These are phyloP conservation scores for Kwoniella sp. DNA, from an alignment of 768 basidiomycete genomes.

Conservation along the genomic window DNA sequence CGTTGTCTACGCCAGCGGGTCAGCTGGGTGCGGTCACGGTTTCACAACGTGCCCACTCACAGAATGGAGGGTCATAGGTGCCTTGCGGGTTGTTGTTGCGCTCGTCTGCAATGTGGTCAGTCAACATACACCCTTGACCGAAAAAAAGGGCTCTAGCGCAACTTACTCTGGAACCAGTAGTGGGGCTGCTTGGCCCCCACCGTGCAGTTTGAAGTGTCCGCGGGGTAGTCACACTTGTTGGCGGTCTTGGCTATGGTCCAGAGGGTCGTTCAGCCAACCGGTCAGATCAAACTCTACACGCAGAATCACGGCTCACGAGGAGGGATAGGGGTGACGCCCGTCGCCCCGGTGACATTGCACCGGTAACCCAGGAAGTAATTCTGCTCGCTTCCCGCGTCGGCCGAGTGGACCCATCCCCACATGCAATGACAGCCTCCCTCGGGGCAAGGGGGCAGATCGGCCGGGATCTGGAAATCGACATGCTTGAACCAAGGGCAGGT, in stretches of 20 bases:
- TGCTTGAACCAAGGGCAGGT: slow-evolving; percentile 45
- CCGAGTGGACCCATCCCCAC: slow-evolving; percentile 47
- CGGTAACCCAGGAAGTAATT: slow-evolving; percentile 39
- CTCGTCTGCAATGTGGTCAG: background rate
- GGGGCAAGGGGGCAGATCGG: slow-evolving; percentile 47
- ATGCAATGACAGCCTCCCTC: slow-evolving; percentile 44
- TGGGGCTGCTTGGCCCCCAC: slow-evolving; percentile 46
- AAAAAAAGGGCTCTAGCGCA: slow-evolving; percentile 11
- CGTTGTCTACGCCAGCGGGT: slow-evolving; percentile 29
- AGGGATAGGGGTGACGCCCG: slow-evolving; percentile 31
- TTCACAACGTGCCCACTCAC: slow-evolving; percentile 8
- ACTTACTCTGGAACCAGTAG: slow-evolving; percentile 48
- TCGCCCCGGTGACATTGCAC: slow-evolving; percentile 45
- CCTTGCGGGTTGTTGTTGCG: slow-evolving; percentile 43
- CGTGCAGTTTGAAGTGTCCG: slow-evolving; percentile 44
- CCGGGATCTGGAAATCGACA: slow-evolving; percentile 46
- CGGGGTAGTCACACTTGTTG: slow-evolving; percentile 43
- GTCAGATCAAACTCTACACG: too few species aligned
- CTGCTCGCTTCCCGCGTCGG: slow-evolving; percentile 38
- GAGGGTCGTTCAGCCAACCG: background rate
- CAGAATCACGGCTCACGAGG: slow-evolving; percentile 42
- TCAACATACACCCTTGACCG: background rate
- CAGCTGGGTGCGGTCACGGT: background rate
- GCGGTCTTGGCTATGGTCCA: slow-evolving; percentile 35
- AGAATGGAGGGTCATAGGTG: slow-evolving; percentile 45